phyloP scores from a whole-genome alignment of 1,284 basidiomycete species.

The Rhodotorula sp. region DNA sequence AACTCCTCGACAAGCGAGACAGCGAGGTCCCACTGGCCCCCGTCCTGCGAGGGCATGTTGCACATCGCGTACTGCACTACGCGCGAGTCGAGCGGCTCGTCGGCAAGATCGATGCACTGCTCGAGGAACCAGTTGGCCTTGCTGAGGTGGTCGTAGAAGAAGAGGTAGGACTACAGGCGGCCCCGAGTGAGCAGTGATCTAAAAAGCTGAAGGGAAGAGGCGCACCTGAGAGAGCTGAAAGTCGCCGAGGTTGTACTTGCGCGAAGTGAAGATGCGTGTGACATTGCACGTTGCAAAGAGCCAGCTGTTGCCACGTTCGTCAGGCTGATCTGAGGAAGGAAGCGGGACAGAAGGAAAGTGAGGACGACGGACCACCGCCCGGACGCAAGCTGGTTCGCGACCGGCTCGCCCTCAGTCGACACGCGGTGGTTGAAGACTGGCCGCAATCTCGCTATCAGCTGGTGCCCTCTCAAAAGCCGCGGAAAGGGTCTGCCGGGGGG shows the following conservation, averaged over 20 bases:
- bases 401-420: conserved; percentile 70
- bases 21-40: conserved; percentile 74
- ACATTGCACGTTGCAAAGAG: conserved; percentile 21
- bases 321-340: neutral
- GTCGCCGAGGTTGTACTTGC: conserved; percentile 70
- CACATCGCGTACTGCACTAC: conserved; percentile 72
- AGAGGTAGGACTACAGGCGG: conserved; percentile 75
- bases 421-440: conserved; percentile 79
- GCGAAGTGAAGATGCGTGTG: conserved; percentile 74
- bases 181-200: conserved; percentile 45
- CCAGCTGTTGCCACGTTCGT: neutral
- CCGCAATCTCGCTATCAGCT: neutral
- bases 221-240: conserved; percentile 65
- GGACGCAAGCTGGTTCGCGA: conserved; percentile 82
- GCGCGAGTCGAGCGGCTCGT: conserved; percentile 65
- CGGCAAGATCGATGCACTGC: conserved; percentile 71
- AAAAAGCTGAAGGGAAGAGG: no score
- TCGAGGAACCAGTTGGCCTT: conserved; percentile 86
- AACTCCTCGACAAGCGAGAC: conserved; percentile 82
- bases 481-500: no score
- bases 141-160: conserved; percentile 59
- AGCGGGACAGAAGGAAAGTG: no score
- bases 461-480: no score
- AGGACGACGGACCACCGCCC: conserved; percentile 67
- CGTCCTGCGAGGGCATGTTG: conserved; percentile 84